Percentiles rank a stretch among this genome's conserved stretches.
These are phyloP conservation scores for Diaporthe velutina DNA, from an alignment of 2,329 filamentous ascomycete genomes.

Conservation along the genomic window DNA sequence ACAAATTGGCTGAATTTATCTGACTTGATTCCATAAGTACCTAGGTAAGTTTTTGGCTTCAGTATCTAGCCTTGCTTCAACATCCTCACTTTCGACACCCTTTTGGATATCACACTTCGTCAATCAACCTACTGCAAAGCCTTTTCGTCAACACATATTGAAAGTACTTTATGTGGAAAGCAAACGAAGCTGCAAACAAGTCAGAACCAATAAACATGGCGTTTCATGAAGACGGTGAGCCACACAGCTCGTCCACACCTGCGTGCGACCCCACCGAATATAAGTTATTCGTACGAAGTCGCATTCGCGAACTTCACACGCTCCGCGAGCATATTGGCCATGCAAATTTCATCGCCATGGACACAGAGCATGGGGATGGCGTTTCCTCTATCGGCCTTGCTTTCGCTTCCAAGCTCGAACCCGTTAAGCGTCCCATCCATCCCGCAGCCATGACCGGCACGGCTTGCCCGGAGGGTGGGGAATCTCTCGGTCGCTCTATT, in stretches of 20 bases:
- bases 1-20: not conserved
- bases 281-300: not conserved
- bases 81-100: not conserved
- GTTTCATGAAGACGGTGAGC: not conserved
- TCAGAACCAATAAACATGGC: not conserved
- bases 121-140: not conserved
- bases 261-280: not conserved
- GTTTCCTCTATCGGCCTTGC: constrained; percentile 3
- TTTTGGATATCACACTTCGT: not conserved
- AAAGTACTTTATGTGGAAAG: too few relatives aligned
- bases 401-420: not conserved
- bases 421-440: not conserved
- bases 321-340: not conserved
- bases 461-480: too few relatives aligned
- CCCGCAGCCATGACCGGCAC: not conserved
- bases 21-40: not conserved
- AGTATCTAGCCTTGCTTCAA: not conserved
- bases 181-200: not conserved
- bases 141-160: not conserved
- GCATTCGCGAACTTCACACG: not conserved
- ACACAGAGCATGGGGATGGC: not conserved
- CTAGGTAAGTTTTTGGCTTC: not conserved
- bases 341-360: not conserved
- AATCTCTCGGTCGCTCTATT: not conserved
- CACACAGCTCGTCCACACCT: too few relatives aligned